phyloP scores from a whole-genome alignment of 768 basidiomycete species.

The Kwoniella bestiolae region DNA sequence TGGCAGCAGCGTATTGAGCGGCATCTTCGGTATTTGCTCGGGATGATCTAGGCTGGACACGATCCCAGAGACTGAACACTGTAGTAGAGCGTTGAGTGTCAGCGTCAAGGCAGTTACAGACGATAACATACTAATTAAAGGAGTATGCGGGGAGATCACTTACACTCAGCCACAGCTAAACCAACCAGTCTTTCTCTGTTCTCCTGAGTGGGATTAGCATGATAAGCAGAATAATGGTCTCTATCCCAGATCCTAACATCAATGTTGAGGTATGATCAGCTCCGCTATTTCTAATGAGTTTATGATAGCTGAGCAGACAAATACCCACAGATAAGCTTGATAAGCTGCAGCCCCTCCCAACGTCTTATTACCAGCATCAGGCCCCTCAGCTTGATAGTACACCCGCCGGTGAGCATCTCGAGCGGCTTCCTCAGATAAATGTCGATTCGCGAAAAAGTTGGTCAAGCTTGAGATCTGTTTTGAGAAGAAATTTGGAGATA shows the following conservation, averaged over 20 bases:
- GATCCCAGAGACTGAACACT: conserved; percentile 51
- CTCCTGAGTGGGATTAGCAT: conserved; percentile 43
- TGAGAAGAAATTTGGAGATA: conserved; percentile 1
- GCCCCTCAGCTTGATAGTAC: conserved; percentile 44
- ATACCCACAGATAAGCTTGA: conserved; percentile 53
- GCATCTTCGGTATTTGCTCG: conserved; percentile 44
- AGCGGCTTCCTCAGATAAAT: conserved; percentile 50
- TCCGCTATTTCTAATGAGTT: too few species aligned
- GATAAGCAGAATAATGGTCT: conserved; percentile 50
- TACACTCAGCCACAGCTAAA: conserved; percentile 55
- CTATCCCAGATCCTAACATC: conserved; percentile 49
- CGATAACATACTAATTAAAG: neutral
- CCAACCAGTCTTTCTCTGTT: conserved; percentile 53
- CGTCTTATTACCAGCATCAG: conserved; percentile 44
- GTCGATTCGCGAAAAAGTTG: conserved; percentile 49
- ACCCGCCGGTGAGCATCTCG: conserved; percentile 49
- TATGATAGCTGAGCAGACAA: neutral
- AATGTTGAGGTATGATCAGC: conserved; percentile 6
- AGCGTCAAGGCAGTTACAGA: neutral
- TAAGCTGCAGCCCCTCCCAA: conserved; percentile 56
- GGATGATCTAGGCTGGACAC: conserved; percentile 37
- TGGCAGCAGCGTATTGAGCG: conserved; percentile 50
- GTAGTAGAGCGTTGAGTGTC: neutral
- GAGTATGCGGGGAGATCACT: conserved; percentile 15
- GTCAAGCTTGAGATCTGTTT: conserved; percentile 46